Percentiles rank a stretch among this genome's conserved stretches.
phyloP scores from a whole-genome alignment of 2,329 filamentous ascomycete species.

The Phyllosticta capitalensis region DNA sequence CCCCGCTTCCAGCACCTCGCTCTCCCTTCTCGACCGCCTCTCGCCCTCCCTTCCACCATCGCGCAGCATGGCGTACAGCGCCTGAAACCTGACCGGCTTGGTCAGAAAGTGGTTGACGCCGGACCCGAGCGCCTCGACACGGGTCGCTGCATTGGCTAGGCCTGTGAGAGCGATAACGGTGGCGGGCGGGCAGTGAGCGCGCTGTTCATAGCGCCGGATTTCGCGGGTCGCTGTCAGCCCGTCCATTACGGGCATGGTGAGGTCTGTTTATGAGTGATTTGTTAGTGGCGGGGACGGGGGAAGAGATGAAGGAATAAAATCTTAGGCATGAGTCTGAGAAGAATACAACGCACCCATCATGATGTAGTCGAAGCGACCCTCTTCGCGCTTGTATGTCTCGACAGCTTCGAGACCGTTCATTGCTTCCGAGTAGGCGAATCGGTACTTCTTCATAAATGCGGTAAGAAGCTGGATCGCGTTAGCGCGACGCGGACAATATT shows the following conservation, averaged over 20 bases:
- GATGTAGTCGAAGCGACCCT: conserved; percentile 18
- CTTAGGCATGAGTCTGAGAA: neutral
- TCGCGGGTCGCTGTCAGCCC: conserved; percentile 25
- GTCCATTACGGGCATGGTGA: conserved; percentile 30
- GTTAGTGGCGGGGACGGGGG: neutral
- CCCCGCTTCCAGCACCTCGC: neutral
- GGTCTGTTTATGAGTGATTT: conserved; percentile 15
- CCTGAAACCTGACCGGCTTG: conserved; percentile 23
- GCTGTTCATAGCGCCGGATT: conserved; percentile 23
- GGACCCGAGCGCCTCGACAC: conserved; percentile 20
- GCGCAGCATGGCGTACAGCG: conserved; percentile 14
- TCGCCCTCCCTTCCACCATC: neutral
- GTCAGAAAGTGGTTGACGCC: conserved; percentile 25
- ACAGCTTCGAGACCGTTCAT: conserved; percentile 26
- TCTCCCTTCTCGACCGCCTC: neutral
- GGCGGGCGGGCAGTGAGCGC: conserved; percentile 13
- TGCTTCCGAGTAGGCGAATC: conserved; percentile 18
- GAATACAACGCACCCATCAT: conserved; percentile 20
- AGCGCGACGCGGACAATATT: neutral
- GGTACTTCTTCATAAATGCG: conserved; percentile 23
- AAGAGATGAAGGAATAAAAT: neutral
- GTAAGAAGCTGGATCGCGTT: conserved; percentile 20
- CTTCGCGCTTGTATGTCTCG: conserved; percentile 16
- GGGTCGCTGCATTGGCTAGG: conserved; percentile 18
- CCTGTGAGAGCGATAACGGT: conserved; percentile 24